These are phyloP conservation scores for Metschnikowia similis DNA, from an alignment of 805 yeast species.

Conservation along the genomic window DNA sequence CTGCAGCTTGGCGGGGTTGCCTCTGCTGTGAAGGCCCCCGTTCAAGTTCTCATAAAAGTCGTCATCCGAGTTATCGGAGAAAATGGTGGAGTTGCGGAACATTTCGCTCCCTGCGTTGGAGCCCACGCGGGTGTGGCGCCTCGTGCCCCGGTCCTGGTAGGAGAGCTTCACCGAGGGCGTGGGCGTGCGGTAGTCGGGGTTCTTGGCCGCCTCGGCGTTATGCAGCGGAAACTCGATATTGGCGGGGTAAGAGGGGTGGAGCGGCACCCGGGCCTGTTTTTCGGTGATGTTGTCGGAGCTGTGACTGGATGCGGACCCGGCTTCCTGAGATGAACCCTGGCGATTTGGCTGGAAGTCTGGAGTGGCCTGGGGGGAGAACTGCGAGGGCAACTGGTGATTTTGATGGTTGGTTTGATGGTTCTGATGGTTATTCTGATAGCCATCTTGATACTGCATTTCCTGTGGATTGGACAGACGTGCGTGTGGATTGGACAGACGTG, in stretches of 20 bases:
- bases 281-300: neutral
- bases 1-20: neutral
- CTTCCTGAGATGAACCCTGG: neutral
- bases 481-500: too few relatives aligned
- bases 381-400: neutral
- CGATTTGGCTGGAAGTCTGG: neutral
- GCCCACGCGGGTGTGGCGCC: conserved; percentile 8
- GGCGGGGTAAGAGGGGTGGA: conserved; percentile 4
- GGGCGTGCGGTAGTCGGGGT: neutral
- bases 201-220: neutral
- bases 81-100: conserved; percentile 5
- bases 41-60: conserved; percentile 18
- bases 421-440: too few relatives aligned
- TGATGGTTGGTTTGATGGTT: too few relatives aligned
- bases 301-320: neutral
- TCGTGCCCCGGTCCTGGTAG: conserved; percentile 1
- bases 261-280: neutral
- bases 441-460: too few relatives aligned
- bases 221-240: neutral
- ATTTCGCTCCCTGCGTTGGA: conserved; percentile 10
- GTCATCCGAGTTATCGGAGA: conserved; percentile 14
- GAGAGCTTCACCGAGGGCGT: neutral
- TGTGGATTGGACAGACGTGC: too few relatives aligned
- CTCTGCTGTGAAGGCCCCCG: conserved; percentile 15
- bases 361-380: too few relatives aligned